These are phyloP conservation scores for Orbilia oligospora DNA, from an alignment of 2,329 filamentous ascomycete genomes.

Conservation along the genomic window DNA sequence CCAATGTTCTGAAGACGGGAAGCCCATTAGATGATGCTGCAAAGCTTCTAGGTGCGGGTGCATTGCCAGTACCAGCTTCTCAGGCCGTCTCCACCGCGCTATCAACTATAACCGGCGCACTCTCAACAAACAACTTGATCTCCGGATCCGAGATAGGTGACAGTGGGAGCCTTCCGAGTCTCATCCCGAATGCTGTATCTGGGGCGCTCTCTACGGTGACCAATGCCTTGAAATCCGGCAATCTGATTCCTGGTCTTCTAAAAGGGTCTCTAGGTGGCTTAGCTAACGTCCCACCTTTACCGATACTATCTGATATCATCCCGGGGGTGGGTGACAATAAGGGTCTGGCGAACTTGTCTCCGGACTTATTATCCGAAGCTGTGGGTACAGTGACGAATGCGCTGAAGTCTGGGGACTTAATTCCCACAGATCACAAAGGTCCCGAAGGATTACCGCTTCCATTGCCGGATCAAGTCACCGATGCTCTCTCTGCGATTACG, in stretches of 20 bases:
- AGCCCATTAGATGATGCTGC: constrained; percentile 29
- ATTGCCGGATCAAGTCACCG: constrained; percentile 26
- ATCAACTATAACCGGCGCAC: constrained; percentile 30
- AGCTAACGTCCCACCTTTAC: constrained; percentile 16
- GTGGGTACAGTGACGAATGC: constrained; percentile 31
- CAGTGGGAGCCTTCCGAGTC: background rate
- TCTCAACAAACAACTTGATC: constrained; percentile 41
- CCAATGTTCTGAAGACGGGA: constrained; percentile 44
- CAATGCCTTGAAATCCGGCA: constrained; percentile 42
- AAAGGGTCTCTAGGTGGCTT: background rate
- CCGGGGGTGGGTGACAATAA: background rate
- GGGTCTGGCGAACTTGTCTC: constrained; percentile 21
- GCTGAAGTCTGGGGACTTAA: constrained; percentile 37
- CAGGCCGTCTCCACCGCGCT: constrained; percentile 37
- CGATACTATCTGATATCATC: background rate
- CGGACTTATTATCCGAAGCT: constrained; percentile 28
- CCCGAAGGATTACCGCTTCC: constrained; percentile 20
- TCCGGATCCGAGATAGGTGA: constrained; percentile 17
- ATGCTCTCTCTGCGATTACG: constrained; percentile 29
- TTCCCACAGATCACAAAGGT: constrained; percentile 24
- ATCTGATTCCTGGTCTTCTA: constrained; percentile 27
- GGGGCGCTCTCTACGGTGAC: constrained; percentile 46
- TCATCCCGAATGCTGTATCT: constrained; percentile 30
- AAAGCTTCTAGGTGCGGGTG: constrained; percentile 46
- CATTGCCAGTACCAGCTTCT: constrained; percentile 37